These are phyloP conservation scores for Monsonia emarginata DNA, from an alignment of 441 rosid genomes.

Conservation along the genomic window DNA sequence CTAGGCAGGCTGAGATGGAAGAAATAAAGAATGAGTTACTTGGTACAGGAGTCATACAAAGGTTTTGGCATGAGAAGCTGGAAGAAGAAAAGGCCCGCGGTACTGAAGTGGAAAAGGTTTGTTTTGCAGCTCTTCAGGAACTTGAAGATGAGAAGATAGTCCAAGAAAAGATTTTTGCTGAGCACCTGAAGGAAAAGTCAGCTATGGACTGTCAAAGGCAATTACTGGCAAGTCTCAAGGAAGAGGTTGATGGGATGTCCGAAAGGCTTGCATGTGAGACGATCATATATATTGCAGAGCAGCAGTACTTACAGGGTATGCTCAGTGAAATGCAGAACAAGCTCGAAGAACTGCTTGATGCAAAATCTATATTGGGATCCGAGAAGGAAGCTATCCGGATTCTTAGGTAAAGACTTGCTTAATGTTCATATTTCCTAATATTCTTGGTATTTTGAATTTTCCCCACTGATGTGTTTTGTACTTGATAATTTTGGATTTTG, in stretches of 20 bases:
- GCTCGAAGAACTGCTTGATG: constrained; percentile 44
- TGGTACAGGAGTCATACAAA: constrained; percentile 54
- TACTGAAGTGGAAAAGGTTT: constrained; percentile 39
- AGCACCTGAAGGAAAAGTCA: constrained; percentile 57
- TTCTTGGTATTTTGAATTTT: not conserved
- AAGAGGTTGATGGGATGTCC: constrained; percentile 64
- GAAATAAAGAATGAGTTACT: constrained; percentile 58
- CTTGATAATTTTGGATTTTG: not conserved
- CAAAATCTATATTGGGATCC: constrained; percentile 61
- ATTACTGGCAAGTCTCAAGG: constrained; percentile 44
- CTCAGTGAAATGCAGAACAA: constrained; percentile 34
- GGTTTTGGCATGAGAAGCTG: constrained; percentile 55
- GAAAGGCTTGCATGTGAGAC: constrained; percentile 55
- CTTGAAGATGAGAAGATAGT: constrained; percentile 48
- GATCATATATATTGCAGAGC: constrained; percentile 35
- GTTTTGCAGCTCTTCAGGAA: constrained; percentile 28
- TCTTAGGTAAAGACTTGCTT: constrained; percentile 46
- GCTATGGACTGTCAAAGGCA: constrained; percentile 78
- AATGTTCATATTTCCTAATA: not conserved
- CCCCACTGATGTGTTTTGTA: not conserved
- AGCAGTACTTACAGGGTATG: constrained; percentile 31
- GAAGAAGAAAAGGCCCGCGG: constrained; percentile 42
- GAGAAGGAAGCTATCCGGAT: constrained; percentile 71
- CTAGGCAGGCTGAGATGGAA: constrained; percentile 44
- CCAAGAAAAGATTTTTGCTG: constrained; percentile 38